A percentile compares a stretch with the other conserved stretches of the same genome.
These are phyloP conservation scores for Zasmidium angulare DNA, from an alignment of 2,329 filamentous ascomycete species.

Conservation along the genomic window DNA sequence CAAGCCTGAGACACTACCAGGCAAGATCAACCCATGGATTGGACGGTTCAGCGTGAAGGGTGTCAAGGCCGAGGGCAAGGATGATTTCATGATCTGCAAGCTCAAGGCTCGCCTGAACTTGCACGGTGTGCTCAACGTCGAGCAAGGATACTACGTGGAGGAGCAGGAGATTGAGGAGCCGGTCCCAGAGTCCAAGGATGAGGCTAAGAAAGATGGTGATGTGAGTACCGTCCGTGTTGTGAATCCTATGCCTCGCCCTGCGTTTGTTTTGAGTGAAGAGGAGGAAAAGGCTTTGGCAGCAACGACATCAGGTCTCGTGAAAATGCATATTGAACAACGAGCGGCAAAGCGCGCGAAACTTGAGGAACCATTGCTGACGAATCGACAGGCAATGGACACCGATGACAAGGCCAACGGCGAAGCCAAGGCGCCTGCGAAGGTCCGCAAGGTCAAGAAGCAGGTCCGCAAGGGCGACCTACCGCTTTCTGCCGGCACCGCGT, in stretches of 20 bases:
- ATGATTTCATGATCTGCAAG: constrained; percentile 99
- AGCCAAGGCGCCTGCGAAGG: constrained; percentile 59
- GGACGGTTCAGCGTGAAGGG: constrained; percentile 97
- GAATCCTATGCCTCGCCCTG: constrained; percentile 23
- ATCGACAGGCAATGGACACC: constrained; percentile 76
- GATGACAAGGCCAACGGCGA: constrained; percentile 66
- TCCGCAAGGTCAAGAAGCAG: constrained; percentile 98
- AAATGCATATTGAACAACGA: constrained; percentile 19
- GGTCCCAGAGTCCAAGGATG: constrained; percentile 67
- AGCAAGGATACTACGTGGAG: constrained; percentile 97
- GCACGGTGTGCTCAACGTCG: constrained; percentile 92
- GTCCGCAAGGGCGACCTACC: constrained; percentile 95
- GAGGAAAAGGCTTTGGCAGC: constrained; percentile 17
- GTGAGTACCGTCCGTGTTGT: constrained; percentile 54
- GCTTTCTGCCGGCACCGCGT: constrained; percentile 77
- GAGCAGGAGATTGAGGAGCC: constrained; percentile 97
- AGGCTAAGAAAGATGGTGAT: constrained; percentile 62
- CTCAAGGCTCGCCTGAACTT: constrained; percentile 96
- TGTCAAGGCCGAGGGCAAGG: constrained; percentile 87
- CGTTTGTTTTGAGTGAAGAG: constrained; percentile 24
- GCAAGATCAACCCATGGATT: constrained; percentile 91
- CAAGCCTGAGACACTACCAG: constrained; percentile 80
- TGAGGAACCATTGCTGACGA: constrained; percentile 31
- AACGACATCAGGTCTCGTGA: constrained; percentile 12
- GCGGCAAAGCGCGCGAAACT: constrained; percentile 28